phyloP scores from a whole-genome alignment of 1,284 basidiomycete genomes.

The Sanghuangporus baumii region DNA sequence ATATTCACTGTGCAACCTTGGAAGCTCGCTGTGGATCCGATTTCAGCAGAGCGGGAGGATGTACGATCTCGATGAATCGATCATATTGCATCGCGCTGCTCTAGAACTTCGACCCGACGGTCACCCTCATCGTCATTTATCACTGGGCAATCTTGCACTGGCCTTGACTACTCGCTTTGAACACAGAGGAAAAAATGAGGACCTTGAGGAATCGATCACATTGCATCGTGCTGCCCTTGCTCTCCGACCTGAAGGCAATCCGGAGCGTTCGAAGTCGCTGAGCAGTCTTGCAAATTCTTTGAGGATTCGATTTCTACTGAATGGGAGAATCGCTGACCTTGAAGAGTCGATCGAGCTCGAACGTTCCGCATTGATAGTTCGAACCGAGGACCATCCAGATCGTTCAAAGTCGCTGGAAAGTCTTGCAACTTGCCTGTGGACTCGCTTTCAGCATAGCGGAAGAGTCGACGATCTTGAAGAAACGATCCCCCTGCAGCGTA shows the following conservation, averaged over 20 bases:
- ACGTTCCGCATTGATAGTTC: background rate
- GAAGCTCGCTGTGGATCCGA: no score
- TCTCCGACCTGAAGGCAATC: background rate
- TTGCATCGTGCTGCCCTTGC: background rate
- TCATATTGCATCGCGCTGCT: no score
- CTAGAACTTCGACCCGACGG: no score
- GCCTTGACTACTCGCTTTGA: no score
- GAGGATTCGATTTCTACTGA: background rate
- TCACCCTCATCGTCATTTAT: no score
- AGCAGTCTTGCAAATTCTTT: background rate
- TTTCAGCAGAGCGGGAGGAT: no score
- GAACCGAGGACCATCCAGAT: background rate
- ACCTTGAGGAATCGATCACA: no score
- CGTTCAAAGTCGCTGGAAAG: background rate
- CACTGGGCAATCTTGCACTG: no score
- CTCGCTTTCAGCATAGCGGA: conserved; percentile 14
- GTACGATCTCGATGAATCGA: no score
- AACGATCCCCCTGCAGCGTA: background rate
- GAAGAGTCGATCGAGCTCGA: background rate
- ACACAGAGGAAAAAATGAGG: no score
- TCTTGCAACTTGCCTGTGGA: background rate
- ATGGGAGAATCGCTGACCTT: background rate
- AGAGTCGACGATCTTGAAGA: conserved; percentile 17
- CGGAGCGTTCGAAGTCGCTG: background rate
- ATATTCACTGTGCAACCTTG: no score